Evolutionary conservation across 2,329 filamentous ascomycete species (phyloP).

Genomic region (Xylariaceae sp.): DNA sequence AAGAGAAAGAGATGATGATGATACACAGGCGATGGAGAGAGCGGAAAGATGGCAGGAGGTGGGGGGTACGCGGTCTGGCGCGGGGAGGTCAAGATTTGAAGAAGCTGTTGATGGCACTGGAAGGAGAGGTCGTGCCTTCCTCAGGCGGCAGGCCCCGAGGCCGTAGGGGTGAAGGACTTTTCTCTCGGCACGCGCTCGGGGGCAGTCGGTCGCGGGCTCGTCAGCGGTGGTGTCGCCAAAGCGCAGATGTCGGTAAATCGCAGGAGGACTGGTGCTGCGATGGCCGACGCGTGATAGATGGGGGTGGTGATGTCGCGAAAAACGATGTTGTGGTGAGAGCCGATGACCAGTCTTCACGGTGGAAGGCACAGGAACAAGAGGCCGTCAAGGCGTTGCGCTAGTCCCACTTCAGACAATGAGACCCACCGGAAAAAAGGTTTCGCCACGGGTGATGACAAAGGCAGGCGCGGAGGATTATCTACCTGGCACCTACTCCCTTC

Average conservation of each 20-base stretch:
- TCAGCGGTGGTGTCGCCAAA: conserved; percentile 32
- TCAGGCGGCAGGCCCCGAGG: conserved; percentile 35
- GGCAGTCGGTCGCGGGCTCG: conserved; percentile 23
- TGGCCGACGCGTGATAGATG: conserved; percentile 55
- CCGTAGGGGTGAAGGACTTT: conserved; percentile 29
- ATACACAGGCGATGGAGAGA: conserved; percentile 29
- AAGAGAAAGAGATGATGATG: conserved; percentile 22
- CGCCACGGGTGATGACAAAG: not conserved
- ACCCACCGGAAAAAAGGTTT: conserved; percentile 23
- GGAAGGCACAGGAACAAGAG: conserved; percentile 22
- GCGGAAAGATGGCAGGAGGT: conserved; percentile 10
- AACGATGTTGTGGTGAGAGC: conserved; percentile 44
- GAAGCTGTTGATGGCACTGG: conserved; percentile 39
- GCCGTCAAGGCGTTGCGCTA: conserved; percentile 34
- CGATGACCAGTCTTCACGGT: conserved; percentile 17
- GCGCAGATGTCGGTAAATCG: conserved; percentile 31
- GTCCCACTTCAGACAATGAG: conserved; percentile 26
- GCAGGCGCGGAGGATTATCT: too few relatives aligned
- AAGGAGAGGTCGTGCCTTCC: conserved; percentile 30
- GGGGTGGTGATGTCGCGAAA: conserved; percentile 29
- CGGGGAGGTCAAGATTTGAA: conserved; percentile 25
- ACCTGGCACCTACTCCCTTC: too few relatives aligned
- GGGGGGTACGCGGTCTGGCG: conserved; percentile 5
- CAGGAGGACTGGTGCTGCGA: conserved; percentile 37
- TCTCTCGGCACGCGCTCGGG: conserved; percentile 24